Percentiles rank a stretch among this genome's conserved stretches.
Conservation (phyloP, 768 basidiomycete species). For the Boletus tomentosulus region DNA sequence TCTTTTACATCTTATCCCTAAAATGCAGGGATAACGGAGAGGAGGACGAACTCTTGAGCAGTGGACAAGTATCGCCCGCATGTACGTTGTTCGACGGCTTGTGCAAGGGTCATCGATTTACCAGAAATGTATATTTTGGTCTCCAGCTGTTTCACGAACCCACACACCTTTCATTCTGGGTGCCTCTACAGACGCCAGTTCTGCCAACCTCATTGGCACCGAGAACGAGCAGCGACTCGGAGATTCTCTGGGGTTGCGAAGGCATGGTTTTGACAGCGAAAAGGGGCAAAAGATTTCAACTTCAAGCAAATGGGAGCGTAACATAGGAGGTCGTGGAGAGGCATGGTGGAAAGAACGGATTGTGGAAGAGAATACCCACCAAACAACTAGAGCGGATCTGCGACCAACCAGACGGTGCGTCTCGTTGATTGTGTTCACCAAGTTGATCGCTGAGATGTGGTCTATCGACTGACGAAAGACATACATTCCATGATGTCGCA, state of each 20-base stretch:
- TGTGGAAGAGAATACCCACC: conserved; percentile 10
- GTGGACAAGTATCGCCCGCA: conserved; percentile 70
- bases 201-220: conserved; percentile 19
- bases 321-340: conserved; percentile 10
- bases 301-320: conserved; percentile 40
- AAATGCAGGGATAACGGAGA: conserved; percentile 35
- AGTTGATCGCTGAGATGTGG: background rate
- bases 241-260: conserved; percentile 2
- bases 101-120: conserved; percentile 6
- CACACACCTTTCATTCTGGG: conserved; percentile 23
- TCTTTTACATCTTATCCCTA: background rate
- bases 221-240: conserved; percentile 15
- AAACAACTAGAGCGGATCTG: conserved; percentile 5
- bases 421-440: background rate
- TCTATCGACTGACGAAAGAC: conserved; percentile 36
- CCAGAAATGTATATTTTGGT: background rate
- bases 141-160: conserved; percentile 23
- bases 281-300: conserved; percentile 41
- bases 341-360: conserved; percentile 18
- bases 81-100: conserved; percentile 39
- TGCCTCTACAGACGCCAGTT: conserved; percentile 28
- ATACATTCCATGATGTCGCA: conserved; percentile 62
- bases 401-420: conserved; percentile 28
- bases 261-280: conserved; percentile 1
- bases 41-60: conserved; percentile 68